A percentile compares a stretch with the other conserved stretches of the same genome.
Conservation (phyloP, 805 yeast species). For the Teunomyces cretensis region DNA sequence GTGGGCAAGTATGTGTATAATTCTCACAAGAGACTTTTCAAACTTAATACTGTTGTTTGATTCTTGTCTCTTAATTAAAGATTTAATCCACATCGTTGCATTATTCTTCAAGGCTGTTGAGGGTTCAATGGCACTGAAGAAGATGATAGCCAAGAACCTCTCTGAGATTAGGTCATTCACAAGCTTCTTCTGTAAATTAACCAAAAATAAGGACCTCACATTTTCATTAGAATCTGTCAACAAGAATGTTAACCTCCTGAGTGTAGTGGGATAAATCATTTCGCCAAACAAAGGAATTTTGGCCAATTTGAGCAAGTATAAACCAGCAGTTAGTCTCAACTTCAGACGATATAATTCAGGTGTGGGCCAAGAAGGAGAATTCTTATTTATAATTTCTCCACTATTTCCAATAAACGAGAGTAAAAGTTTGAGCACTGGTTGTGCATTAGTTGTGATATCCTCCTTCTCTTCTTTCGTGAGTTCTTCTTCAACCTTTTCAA, state of each 20-base stretch:
- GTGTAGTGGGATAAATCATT: constrained; percentile 50
- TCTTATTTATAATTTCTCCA: constrained; percentile 66
- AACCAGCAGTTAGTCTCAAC: constrained; percentile 68
- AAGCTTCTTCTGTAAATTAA: constrained; percentile 50
- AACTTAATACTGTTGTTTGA: constrained; percentile 45
- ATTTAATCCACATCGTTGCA: constrained; percentile 68
- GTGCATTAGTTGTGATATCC: constrained; percentile 44
- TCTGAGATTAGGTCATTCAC: constrained; percentile 57
- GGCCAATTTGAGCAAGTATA: constrained; percentile 62
- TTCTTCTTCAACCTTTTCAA: constrained; percentile 16
- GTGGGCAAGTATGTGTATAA: constrained; percentile 71
- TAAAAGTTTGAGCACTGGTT: constrained; percentile 66
- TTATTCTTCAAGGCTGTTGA: constrained; percentile 46
- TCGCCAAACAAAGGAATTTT: constrained; percentile 51
- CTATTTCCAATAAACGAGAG: constrained; percentile 67
- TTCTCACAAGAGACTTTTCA: constrained; percentile 66
- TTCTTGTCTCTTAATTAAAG: constrained; percentile 46
- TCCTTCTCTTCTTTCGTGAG: constrained; percentile 22
- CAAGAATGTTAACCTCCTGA: constrained; percentile 54
- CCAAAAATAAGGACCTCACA: constrained; percentile 55
- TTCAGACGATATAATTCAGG: constrained; percentile 62
- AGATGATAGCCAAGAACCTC: constrained; percentile 63
- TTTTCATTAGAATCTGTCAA: constrained; percentile 64
- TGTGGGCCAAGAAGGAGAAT: constrained; percentile 51
- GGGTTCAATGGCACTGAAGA: constrained; percentile 79